Conservation (phyloP, 192 early-diverging fungal genomes). For the Coemansia sp. region DNA sequence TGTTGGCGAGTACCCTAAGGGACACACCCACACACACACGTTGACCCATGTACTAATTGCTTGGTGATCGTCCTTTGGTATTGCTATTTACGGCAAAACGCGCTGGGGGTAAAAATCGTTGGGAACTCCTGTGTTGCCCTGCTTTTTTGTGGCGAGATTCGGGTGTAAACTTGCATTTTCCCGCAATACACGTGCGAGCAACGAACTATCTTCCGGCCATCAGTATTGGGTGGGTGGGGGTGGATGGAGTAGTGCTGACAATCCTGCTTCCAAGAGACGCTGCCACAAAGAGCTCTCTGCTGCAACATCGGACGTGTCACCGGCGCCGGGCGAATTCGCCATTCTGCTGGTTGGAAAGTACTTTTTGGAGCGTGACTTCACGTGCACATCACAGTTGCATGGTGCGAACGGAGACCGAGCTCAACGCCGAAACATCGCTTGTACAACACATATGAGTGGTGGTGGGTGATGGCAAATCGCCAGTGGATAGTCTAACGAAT, state of each 20-base stretch:
- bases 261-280: background rate
- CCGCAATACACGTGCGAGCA: background rate
- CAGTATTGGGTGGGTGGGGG: background rate
- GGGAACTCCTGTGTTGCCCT: conserved; percentile 6
- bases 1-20: background rate
- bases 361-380: background rate
- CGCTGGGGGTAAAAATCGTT: background rate
- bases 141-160: background rate
- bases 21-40: background rate
- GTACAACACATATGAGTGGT: background rate
- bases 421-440: background rate
- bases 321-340: background rate
- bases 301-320: background rate
- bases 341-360: background rate
- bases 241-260: background rate
- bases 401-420: conserved; percentile 1
- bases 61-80: background rate
- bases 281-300: background rate
- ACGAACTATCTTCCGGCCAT: background rate
- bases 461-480: background rate
- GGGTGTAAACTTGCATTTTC: background rate
- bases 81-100: background rate
- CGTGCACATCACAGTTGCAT: background rate
- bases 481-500: background rate
- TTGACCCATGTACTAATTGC: background rate